Evolutionary conservation across 768 basidiomycete genomes (phyloP), one percentile per base, ranked within the genome.

Genomic region (Rhodotorula taiwanensis): DNA sequence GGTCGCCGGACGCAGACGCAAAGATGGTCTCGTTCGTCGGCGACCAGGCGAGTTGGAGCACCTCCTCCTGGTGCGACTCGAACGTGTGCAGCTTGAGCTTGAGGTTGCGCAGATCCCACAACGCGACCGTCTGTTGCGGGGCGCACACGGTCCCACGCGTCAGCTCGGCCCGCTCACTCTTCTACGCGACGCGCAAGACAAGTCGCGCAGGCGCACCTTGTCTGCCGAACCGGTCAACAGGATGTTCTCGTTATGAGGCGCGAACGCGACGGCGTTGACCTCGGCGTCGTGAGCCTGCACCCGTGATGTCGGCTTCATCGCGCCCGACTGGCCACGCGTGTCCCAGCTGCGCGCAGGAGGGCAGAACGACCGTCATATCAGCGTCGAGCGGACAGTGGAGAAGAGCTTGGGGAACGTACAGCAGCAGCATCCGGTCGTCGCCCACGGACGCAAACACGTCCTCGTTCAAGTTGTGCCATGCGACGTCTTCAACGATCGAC

Each of bases 401-500:
- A 34, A 48, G 23, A 50, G 48, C 34, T 16, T 71, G 61, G 64
- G 64, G 4, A 6, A 78, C 89, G 53, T 72, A 97, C 92, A 98
- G 81, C 81, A 95, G 84, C 55, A 99, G 81, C 81, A 88, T 83
- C 75, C 86, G 88, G 75, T 99, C 95, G 66, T 99, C 95, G 25
- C 93, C 91, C 36, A 94, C 95, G 69, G 93, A 97, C 5, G 86
- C 92, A 71, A 98, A 90, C 52, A 91, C 77, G 71, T 86, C 84
- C 63, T 90, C 89, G 72, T 86, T 80, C 7, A 80, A 83, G 3
- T 84, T 79, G 76, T 94, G 87, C 95, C 95, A 99, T 71, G 95
- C 92, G 9, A 99, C 93, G 74, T 99, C 95, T 90, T 91, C 92
- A 55, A 99, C 95, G 41, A 92, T 84, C 27, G 89, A 86, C 0